A percentile compares a stretch with the other conserved stretches of the same genome.
Evolutionary conservation across 176 grass and related monocot species (phyloP).

Genomic region (Oryza officinalis): DNA sequence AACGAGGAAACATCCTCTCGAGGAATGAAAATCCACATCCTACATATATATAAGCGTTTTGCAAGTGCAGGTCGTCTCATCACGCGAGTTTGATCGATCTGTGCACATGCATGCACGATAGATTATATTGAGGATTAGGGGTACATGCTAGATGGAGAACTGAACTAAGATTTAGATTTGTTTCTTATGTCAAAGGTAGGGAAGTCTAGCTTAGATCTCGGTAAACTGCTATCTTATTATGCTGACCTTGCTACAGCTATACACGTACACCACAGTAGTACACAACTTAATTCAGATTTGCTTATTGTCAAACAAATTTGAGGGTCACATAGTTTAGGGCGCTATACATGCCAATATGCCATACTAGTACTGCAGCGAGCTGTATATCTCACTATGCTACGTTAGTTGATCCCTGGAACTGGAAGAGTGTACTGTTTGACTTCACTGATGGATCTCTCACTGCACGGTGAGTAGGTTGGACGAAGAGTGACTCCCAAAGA

Average conservation of each 20-base stretch:
- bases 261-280: not conserved
- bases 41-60: not conserved
- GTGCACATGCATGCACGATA: constrained; percentile 31
- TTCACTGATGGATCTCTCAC: not conserved
- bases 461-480: not conserved
- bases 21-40: no score
- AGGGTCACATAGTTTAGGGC: not conserved
- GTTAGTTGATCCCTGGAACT: not conserved
- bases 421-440: constrained; percentile 12
- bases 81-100: not conserved
- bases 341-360: not conserved
- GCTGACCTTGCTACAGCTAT: constrained; percentile 1
- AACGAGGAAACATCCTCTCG: no score
- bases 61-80: not conserved
- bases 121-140: not conserved
- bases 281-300: constrained; percentile 11
- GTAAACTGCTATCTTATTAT: not conserved
- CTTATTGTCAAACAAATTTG: constrained; percentile 11
- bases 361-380: not conserved
- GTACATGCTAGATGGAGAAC: not conserved
- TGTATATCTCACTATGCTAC: constrained; percentile 4
- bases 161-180: constrained; percentile 36
- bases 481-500: not conserved
- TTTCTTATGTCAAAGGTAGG: constrained; percentile 12
- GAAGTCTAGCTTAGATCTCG: constrained; percentile 18